Base-by-base conservation (phyloP, 306 rosid genomes). In the Fragaria nilgerrensis region DNA sequence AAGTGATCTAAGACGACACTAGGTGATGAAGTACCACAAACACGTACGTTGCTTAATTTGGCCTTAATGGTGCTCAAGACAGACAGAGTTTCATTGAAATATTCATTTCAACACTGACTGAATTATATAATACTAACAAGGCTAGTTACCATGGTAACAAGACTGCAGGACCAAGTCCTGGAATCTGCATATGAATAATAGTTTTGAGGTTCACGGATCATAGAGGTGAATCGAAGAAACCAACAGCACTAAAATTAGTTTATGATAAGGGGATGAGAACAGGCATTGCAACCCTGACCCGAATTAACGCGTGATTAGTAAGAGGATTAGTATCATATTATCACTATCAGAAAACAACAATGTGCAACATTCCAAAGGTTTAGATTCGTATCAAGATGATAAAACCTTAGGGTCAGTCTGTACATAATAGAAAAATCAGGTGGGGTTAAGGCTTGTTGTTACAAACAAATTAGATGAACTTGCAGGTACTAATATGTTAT, bases 111-210 rank as follows among this genome's bases (percentile, higher is more conserved):
- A 32, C 45, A 61, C 15, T 75, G 43, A 74, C 41, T 23, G 70
- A 75, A 75, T 75, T 34, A 6, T 75, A 45, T 75, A 44, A 44
- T 45, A 75, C 32, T 43, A 14, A 7, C 2, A 45, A 25, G 23
- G 1, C 27, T 70, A 15, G 41, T 7, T 15, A 25, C 23, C 14
- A 14, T 25, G 16, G 39, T 27, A 47, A 36, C 43, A 64, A 45
- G 59, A 75, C 61, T 27, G 70, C 78, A 75, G 34, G 78, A 75
- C 78, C 47, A 1, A 47, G 47, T 61, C 78, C 47, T 5, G 52
- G 23, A 23, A 37, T 65, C 32, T 10, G 66, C 22, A 15, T 37
- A 36, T 1, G 50, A 74, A 22, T 23, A 16, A 58, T 58, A 64
- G 10, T 34, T 65, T 41, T 25, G 11, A 69, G 12, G 55, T 45